phyloP scores from a whole-genome alignment of 306 rosid genomes.

The Rubus parviflorus region DNA sequence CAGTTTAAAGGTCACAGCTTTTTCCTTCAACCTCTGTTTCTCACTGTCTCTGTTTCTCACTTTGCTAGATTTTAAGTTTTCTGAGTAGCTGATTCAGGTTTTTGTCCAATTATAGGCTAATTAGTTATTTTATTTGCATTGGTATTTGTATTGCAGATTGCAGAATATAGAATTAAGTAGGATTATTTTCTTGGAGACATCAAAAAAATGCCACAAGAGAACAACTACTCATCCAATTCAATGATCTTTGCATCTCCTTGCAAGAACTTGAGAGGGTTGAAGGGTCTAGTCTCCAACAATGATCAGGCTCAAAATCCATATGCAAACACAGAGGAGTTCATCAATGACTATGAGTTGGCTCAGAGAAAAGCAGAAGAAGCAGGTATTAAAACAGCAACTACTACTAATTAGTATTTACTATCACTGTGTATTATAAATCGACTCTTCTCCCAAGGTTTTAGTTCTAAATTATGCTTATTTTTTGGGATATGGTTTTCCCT shows the following conservation, averaged over 20 bases:
- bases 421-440: background rate
- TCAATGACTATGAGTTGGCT: constrained; percentile 89
- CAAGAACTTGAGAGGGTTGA: constrained; percentile 70
- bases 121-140: background rate
- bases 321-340: constrained; percentile 55
- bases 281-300: constrained; percentile 41
- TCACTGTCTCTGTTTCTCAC: background rate
- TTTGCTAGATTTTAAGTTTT: background rate
- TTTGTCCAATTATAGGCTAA: background rate
- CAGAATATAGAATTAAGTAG: constrained; percentile 9
- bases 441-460: background rate
- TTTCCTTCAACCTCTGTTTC: background rate
- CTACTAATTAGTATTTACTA: background rate
- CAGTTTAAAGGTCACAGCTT: background rate
- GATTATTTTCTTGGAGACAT: background rate
- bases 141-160: background rate
- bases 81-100: constrained; percentile 2
- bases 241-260: constrained; percentile 50
- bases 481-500: background rate
- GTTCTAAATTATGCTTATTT: background rate
- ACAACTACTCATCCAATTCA: constrained; percentile 28
- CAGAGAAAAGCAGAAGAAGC: constrained; percentile 99
- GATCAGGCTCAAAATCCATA: constrained; percentile 29
- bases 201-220: constrained; percentile 69
- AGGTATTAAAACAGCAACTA: constrained; percentile 40